phyloP scores from a whole-genome alignment of 2,329 filamentous ascomycete species.

The Fusarium fracticaudum region DNA sequence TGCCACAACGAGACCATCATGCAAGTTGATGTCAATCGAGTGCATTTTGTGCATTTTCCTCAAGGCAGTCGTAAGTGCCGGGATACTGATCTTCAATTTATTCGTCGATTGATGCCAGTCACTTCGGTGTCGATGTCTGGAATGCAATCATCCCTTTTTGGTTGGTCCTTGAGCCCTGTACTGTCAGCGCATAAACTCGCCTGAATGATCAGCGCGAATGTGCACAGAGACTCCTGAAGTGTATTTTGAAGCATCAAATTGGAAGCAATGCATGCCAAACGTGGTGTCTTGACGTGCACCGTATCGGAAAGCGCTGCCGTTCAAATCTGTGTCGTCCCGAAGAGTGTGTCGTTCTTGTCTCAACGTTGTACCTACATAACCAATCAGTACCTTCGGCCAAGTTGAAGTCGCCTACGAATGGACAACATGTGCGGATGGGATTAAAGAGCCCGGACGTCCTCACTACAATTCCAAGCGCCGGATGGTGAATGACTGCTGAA shows the following conservation, averaged over 20 bases:
- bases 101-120: background rate
- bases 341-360: background rate
- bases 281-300: background rate
- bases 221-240: background rate
- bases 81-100: background rate
- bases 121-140: background rate
- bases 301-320: background rate
- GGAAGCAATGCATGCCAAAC: background rate
- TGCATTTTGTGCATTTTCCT: background rate
- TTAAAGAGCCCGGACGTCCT: background rate
- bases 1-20: background rate
- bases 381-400: background rate
- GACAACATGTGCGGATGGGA: rapidly evolving
- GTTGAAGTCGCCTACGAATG: background rate
- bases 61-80: background rate
- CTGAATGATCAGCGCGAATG: background rate
- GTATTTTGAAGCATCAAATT: background rate
- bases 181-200: background rate
- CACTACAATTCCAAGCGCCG: background rate
- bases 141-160: background rate
- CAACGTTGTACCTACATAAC: background rate
- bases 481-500: too few relatives aligned
- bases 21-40: background rate
- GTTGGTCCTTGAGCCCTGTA: background rate
- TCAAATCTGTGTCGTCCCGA: background rate